Percentiles rank a stretch among this genome's conserved stretches.
Conservation (phyloP, 768 basidiomycete genomes). For the Phanerodontia chrysosporium region DNA sequence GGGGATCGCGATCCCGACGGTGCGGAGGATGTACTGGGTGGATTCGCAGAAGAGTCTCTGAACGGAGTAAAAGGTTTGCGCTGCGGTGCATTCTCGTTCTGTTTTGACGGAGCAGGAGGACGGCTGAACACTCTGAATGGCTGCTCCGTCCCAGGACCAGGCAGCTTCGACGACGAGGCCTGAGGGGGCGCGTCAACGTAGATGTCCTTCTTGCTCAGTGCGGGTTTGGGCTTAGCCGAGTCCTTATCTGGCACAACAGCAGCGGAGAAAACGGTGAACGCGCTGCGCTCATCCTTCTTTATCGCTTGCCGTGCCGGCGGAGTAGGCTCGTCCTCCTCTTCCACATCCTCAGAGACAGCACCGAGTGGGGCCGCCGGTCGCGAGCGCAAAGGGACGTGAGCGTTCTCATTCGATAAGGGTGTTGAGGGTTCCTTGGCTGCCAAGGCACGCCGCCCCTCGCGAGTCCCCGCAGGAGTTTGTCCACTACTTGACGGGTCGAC, state of each 20-base stretch:
- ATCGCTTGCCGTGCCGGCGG: constrained; percentile 32
- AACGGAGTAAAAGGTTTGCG: constrained; percentile 35
- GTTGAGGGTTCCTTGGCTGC: constrained; percentile 39
- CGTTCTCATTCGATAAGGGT: constrained; percentile 20
- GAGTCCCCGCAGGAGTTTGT: constrained; percentile 27
- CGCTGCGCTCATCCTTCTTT: too few relatives aligned
- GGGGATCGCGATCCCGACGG: background rate
- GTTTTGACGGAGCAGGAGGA: constrained; percentile 31
- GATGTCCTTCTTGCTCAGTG: background rate
- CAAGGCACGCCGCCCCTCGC: constrained; percentile 36
- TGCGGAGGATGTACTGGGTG: background rate
- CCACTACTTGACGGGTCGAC: constrained; percentile 44
- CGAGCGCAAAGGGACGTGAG: background rate
- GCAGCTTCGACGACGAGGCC: background rate
- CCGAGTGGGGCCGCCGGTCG: constrained; percentile 1
- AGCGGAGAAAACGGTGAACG: constrained; percentile 40
- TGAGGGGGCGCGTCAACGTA: constrained; percentile 32
- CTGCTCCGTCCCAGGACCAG: constrained; percentile 4
- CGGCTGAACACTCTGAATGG: constrained; percentile 68
- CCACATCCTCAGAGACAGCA: background rate
- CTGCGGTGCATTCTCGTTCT: constrained; percentile 32
- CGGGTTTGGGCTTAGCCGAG: background rate
- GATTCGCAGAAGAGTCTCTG: constrained; percentile 17
- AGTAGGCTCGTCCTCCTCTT: constrained; percentile 1
- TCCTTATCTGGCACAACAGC: background rate